These are phyloP conservation scores for Rhizopogon vinicolor DNA, from an alignment of 768 basidiomycete genomes.

Conservation along the genomic window DNA sequence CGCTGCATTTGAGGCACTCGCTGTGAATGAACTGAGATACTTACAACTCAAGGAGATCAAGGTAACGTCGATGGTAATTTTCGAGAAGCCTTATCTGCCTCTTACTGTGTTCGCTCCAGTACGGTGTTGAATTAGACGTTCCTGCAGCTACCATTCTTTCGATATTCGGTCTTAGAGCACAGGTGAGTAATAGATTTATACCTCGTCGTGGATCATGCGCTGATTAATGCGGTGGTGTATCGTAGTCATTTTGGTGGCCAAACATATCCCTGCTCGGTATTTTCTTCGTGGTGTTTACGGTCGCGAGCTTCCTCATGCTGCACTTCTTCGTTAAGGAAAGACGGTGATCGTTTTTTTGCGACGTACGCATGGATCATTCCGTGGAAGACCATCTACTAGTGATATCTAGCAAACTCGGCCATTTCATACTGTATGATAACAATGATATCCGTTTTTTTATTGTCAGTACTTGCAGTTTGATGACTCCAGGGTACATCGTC, in stretches of 20 bases:
- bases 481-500: not conserved
- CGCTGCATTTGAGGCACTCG: slow-evolving; percentile 93
- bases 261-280: slow-evolving; percentile 83
- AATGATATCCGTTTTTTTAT: not conserved
- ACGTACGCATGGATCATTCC: not conserved
- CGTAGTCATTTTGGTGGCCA: slow-evolving; percentile 97
- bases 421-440: not conserved
- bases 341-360: slow-evolving; percentile 15
- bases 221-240: slow-evolving; percentile 4
- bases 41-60: slow-evolving; percentile 88
- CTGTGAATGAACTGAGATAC: slow-evolving; percentile 97
- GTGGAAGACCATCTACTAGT: not conserved
- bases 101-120: slow-evolving; percentile 40
- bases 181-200: slow-evolving; percentile 39
- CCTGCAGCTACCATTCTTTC: slow-evolving; percentile 95
- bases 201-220: not conserved
- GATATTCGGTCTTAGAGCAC: slow-evolving; percentile 87
- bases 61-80: slow-evolving; percentile 37
- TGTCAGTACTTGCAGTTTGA: not conserved
- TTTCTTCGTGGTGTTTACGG: slow-evolving; percentile 79
- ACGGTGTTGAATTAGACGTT: slow-evolving; percentile 94
- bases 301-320: slow-evolving; percentile 71
- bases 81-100: not conserved
- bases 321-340: slow-evolving; percentile 89
- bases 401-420: not conserved